Conservation (phyloP, 1,284 basidiomycete species). For the Sphaerobolus stellatus region DNA sequence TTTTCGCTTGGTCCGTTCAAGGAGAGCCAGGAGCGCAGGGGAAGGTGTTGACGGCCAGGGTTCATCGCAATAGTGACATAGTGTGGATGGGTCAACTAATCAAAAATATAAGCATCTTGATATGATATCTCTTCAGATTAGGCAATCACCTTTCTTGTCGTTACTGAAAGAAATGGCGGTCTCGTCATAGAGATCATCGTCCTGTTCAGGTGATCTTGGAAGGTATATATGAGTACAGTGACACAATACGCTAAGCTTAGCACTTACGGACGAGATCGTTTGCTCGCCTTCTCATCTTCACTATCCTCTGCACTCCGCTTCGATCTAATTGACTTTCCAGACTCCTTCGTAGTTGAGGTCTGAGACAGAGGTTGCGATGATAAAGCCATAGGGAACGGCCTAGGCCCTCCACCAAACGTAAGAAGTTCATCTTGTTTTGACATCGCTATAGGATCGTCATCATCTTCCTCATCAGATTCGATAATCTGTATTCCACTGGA, state of each 20-base stretch:
- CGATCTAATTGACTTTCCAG: too few relatives aligned
- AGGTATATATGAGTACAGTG: neutral
- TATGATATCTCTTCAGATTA: too few relatives aligned
- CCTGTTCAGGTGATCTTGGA: neutral
- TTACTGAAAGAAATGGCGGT: neutral
- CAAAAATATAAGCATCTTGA: too few relatives aligned
- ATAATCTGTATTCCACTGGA: too few relatives aligned
- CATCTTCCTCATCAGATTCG: neutral
- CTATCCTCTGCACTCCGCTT: neutral
- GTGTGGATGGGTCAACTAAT: constrained; percentile 53
- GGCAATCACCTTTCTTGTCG: too few relatives aligned
- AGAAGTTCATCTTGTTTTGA: neutral
- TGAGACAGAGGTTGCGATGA: neutral
- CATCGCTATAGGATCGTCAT: neutral
- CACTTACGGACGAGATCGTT: neutral
- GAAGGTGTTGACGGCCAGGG: constrained; percentile 62
- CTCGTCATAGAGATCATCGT: neutral
- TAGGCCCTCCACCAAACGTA: constrained; percentile 1
- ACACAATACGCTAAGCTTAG: neutral
- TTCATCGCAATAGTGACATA: constrained; percentile 79
- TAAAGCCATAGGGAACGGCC: constrained; percentile 10
- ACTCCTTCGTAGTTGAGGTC: too few relatives aligned
- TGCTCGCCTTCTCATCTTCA: constrained; percentile 1
- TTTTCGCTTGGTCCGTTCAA: constrained; percentile 48
- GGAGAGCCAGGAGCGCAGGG: constrained; percentile 53